These are phyloP conservation scores for Plasmodium cynomolgi DNA, from an alignment of 169 alveolate genomes.

Conservation along the genomic window DNA sequence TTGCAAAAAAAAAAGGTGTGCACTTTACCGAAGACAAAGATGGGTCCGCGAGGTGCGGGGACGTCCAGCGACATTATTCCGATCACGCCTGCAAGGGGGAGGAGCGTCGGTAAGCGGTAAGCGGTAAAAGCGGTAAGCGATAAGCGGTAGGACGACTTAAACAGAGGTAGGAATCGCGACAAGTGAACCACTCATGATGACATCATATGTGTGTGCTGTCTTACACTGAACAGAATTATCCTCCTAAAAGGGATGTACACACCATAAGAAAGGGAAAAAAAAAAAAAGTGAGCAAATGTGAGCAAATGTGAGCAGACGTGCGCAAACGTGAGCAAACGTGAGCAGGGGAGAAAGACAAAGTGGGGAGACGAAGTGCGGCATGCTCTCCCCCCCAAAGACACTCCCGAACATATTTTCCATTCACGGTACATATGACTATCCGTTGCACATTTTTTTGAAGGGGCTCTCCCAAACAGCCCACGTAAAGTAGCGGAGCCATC, in stretches of 20 bases:
- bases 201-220: not conserved
- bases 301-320: not conserved
- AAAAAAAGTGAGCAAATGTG: not conserved
- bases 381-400: not conserved
- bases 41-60: conserved; percentile 88
- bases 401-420: not conserved
- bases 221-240: conserved; percentile 61
- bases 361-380: not conserved
- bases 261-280: not conserved
- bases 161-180: not conserved
- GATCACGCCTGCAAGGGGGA: conserved; percentile 74
- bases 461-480: not conserved
- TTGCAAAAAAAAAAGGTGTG: not conserved
- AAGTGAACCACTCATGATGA: not conserved
- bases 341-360: not conserved
- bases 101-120: not conserved
- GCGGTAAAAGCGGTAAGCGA: not conserved
- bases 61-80: conserved; percentile 87
- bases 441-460: not conserved
- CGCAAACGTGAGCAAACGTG: not conserved
- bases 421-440: not conserved
- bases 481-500: not conserved
- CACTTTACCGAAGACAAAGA: conserved; percentile 85
- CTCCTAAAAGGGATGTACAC: conserved; percentile 8
- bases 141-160: not conserved